Evolutionary conservation across 2,329 filamentous ascomycete species (phyloP), one percentile per base, ranked within the genome.

Genomic region (Orbilia brochopaga): DNA sequence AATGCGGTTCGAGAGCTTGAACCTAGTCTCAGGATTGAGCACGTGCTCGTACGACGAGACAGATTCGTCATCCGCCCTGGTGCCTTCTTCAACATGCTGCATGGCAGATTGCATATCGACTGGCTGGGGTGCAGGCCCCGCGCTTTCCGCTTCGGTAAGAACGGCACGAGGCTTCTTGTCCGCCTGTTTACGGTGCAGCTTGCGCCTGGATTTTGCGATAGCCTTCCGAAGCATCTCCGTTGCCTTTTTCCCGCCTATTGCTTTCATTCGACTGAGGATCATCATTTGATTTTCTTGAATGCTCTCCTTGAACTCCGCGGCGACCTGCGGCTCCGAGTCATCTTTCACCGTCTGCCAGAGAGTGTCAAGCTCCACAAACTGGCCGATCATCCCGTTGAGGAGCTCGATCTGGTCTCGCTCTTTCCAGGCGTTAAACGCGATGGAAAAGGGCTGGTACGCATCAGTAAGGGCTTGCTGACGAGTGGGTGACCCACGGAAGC

Each of bases 331-430:
- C 53, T 90, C 87, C 0, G 87, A 90, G 58, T 88, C 87, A 76
- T 91, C 87, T 78, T 91, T 92, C 78, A 94, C 89, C 1, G 88
- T 90, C 77, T 92, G 89, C 83, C 90, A 90, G 53, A 93, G 93
- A 37, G 88, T 88, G 77, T 94, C 90, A 1, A 94, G 84, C 77
- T 92, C 90, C 17, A 92, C 89, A 78, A 93, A 92, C 74, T 91
- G 90, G 76, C 90, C 85, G n/a, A 93, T 83, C 90, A 94, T 92
- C 62, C 91, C 88, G 76, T 92, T 89, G 58, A 93, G 86, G 2
- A 94, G 82, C 0, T 90, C 87, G 60, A 87, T 87, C 0, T 89
- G 90, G 78, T 93, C 90, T 58, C 90, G 85, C 1, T 90, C 88
- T 79, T 92, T 91, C 90, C 90, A 94, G 2, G 89, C 87, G 70